A percentile compares a stretch with the other conserved stretches of the same genome.
phyloP scores from a whole-genome alignment of 495 filamentous ascomycete genomes.

The Neurospora tetraspora region DNA sequence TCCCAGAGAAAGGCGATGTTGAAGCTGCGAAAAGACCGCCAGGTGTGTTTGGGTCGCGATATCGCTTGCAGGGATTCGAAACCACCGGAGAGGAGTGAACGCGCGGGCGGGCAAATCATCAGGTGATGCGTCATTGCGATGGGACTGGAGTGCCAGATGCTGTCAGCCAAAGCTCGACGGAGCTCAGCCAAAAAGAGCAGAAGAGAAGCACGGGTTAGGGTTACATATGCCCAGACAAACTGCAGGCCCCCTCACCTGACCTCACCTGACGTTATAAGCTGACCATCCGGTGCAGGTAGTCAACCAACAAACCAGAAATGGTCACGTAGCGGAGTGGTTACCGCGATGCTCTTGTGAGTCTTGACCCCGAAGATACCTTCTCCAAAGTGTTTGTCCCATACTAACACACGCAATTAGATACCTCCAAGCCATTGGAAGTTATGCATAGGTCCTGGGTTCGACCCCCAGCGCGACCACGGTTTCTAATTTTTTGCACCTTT shows the following conservation, averaged over 20 bases:
- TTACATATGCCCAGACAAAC: not conserved
- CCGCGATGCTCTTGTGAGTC: not conserved
- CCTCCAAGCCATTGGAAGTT: not conserved
- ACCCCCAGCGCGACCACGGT: not conserved
- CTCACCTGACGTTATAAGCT: not conserved
- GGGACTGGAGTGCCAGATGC: no score
- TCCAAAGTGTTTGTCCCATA: not conserved
- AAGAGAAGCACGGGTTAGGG: not conserved
- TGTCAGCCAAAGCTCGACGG: not conserved
- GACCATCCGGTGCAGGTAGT: not conserved
- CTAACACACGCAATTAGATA: not conserved
- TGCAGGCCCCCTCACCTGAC: not conserved
- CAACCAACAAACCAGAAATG: not conserved
- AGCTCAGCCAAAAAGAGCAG: no score
- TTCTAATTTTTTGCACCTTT: not conserved
- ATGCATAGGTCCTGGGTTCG: not conserved
- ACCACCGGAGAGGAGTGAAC: not conserved
- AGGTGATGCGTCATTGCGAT: not conserved
- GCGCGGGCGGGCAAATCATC: not conserved
- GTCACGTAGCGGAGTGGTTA: not conserved
- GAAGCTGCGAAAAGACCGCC: not conserved
- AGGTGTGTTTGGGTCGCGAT: not conserved
- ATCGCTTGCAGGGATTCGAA: not conserved
- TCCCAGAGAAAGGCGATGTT: not conserved
- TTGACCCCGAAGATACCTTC: not conserved